Base-by-base conservation (phyloP, 768 basidiomycete genomes). In the Hypholoma fasciculare region DNA sequence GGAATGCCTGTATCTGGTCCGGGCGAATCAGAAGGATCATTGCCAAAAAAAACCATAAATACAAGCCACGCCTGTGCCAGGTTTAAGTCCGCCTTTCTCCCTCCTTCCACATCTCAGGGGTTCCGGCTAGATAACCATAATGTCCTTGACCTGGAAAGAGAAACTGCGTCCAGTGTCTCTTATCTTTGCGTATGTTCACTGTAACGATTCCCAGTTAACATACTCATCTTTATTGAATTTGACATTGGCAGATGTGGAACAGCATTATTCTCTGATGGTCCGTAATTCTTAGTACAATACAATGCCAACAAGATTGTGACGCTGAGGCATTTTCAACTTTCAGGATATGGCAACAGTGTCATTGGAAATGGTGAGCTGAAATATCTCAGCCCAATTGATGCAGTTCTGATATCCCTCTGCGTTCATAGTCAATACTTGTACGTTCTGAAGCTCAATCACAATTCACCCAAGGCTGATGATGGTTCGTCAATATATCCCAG, bases 181-280 rank as follows among this genome's bases (percentile, higher is more conserved):
- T 69, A 90, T 94, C 67, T 94, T 94, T 68, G 91, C 91, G 91
- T 92, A 63, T 49, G 88, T 79, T 17, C 36, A 12, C 14, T 36
- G 26, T 42, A 20, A 7, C 40, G 13, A 50, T 26, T 44, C 7
- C 46, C 34, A 20, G n/a, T 4, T 14, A 23, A 40, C 20, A 27
- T 19, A n/a, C 17, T 48, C 9, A 34, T 9, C 30, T 34, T 43
- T 23, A 43, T 44, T 9, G 26, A 7, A 26, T 23, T 5, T 30
- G 26, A 40, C 19, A 19, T 34, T 42, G 55, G n/a, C 61, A 92
- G 90, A n/a, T 93, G 92, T 69, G 92, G 92, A 67, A 94, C 92
- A 3, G 92, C 92, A 44, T 76, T 94, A 43, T 94, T 94, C 74
- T 92, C 91, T 30, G 92, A 94, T 70, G 92, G 91, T 89, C 72